A percentile compares a stretch with the other conserved stretches of the same genome.
These are phyloP conservation scores for Plasmodium malariae DNA, from an alignment of 169 alveolate species.

Conservation along the genomic window DNA sequence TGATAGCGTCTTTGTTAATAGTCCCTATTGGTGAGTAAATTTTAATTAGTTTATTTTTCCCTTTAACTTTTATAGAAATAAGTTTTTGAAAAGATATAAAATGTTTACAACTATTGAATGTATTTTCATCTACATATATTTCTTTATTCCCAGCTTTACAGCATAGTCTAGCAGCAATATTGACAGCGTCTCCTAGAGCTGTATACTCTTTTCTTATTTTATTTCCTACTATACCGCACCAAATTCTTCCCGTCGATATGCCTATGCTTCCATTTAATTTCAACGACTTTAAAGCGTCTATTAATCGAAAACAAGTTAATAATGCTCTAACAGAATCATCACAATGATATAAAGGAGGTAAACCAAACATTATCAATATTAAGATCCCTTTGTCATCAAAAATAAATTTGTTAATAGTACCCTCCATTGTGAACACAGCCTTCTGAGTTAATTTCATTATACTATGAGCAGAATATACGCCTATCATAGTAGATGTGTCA, in stretches of 20 bases:
- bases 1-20: conserved; percentile 25
- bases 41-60: conserved; percentile 81
- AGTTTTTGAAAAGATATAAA: conserved; percentile 81
- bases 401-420: conserved; percentile 86
- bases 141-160: conserved; percentile 77
- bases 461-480: conserved; percentile 79
- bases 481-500: conserved; percentile 80
- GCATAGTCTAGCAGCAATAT: conserved; percentile 85
- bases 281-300: conserved; percentile 80
- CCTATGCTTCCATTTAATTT: conserved; percentile 87
- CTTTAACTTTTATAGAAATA: conserved; percentile 85
- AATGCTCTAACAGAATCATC: conserved; percentile 89
- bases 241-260: conserved; percentile 87
- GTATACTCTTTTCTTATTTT: conserved; percentile 88
- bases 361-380: conserved; percentile 86
- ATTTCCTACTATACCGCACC: conserved; percentile 91
- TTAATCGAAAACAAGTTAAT: conserved; percentile 83
- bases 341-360: conserved; percentile 89
- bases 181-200: conserved; percentile 88
- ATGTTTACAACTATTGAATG: conserved; percentile 81
- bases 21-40: conserved; percentile 89
- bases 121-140: conserved; percentile 82
- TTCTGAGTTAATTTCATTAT: conserved; percentile 81
- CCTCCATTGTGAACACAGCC: conserved; percentile 83
- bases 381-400: conserved; percentile 90